A percentile compares a stretch with the other conserved stretches of the same genome.
Conservation (phyloP, 352 stramenopile genomes). For the Phytophthora crassamura region DNA sequence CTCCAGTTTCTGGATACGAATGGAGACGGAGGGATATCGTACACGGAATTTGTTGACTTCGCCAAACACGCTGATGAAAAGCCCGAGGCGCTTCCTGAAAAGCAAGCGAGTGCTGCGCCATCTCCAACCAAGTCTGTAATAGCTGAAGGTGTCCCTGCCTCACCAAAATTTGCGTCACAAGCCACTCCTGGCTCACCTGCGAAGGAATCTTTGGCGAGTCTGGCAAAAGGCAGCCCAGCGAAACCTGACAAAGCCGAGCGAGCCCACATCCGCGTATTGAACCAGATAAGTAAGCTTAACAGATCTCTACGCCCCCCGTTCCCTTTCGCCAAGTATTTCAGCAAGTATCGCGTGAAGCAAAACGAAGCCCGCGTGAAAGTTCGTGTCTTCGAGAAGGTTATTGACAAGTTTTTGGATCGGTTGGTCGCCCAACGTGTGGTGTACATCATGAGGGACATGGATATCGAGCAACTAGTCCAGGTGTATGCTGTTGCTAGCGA, state of each 20-base stretch:
- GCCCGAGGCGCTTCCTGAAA: constrained; percentile 38
- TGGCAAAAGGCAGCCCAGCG: not conserved
- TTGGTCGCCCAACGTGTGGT: constrained; percentile 57
- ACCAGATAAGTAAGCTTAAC: constrained; percentile 56
- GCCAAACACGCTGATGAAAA: constrained; percentile 50
- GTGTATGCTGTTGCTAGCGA: constrained; percentile 36
- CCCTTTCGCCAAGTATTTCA: constrained; percentile 80
- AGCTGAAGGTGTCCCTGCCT: constrained; percentile 14
- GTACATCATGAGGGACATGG: constrained; percentile 77
- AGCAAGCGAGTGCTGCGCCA: constrained; percentile 16
- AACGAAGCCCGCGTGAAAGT: constrained; percentile 54
- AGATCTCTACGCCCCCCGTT: constrained; percentile 54
- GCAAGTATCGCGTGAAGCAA: constrained; percentile 60
- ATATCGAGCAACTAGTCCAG: constrained; percentile 50
- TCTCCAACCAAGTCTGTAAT: constrained; percentile 31
- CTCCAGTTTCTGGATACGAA: constrained; percentile 78
- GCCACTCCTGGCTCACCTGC: constrained; percentile 10
- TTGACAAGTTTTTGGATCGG: constrained; percentile 79
- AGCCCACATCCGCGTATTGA: constrained; percentile 33
- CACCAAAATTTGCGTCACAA: constrained; percentile 13
- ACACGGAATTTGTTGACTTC: constrained; percentile 75
- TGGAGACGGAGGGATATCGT: constrained; percentile 65
- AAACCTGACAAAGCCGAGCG: constrained; percentile 15
- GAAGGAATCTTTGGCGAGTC: constrained; percentile 23
- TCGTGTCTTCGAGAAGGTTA: constrained; percentile 72